Evolutionary conservation across 345 rosid genomes (phyloP), one percentile per base, ranked within the genome.

Genomic region (Brassica carinata): DNA sequence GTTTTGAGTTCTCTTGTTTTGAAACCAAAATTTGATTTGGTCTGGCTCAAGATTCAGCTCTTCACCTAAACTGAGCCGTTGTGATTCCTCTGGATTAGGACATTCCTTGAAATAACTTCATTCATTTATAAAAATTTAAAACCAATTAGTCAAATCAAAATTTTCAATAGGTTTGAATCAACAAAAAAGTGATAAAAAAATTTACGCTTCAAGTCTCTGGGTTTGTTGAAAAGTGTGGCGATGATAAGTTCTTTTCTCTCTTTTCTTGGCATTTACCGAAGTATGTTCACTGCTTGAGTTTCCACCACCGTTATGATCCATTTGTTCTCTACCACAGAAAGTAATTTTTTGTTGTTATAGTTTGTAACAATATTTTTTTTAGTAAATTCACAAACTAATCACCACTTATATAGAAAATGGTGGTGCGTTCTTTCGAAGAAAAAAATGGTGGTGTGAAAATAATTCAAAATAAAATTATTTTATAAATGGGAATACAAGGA

Each of bases 21-120:
- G 97, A 76, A 93, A 93, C 98, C 98, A 93, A 68, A 91, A 91
- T 33, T 90, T 93, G 81, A 93, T 75, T 74, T 91, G 97, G 63
- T 78, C 83, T 1, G 77, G 62, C 11, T 82, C 89, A 0, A 93
- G 85, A 5, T 88, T 83, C 23, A 93, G 66, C 29, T 90, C 91
- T 64, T 29, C 67, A 57, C 97, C 80, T 23, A 93, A 15, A 0
- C 45, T 77, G 1, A 82, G 73, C 74, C 92, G 75, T 26, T 89
- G 97, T 38, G 71, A 73, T 7, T 90, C 92, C 9, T 87, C 87
- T 2, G 97, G 98, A 65, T 91, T 92, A 1, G 93, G 91, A 70
- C 83, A 85, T 0, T 89, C 87, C 84, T 79, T 88, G 86, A 89
- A 93, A 65, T 78, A 90, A 59, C 97, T 78, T 30, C 30, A 31